These are phyloP conservation scores for Hygrophila difformis DNA, from an alignment of 257 asterid species.

Conservation along the genomic window DNA sequence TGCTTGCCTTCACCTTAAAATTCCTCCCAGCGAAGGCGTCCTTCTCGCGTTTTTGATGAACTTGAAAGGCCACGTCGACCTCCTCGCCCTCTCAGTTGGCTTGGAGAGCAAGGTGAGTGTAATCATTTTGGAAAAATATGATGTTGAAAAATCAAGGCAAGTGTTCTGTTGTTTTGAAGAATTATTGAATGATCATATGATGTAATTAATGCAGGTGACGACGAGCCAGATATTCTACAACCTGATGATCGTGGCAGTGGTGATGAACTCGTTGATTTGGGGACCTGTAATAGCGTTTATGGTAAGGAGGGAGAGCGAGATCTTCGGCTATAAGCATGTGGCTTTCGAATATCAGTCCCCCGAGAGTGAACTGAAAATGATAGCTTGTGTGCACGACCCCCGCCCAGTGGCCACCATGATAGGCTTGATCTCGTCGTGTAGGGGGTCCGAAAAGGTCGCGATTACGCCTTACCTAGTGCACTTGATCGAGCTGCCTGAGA, in stretches of 20 bases:
- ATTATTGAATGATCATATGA: constrained; percentile 2
- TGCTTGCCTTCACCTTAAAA: constrained; percentile 72
- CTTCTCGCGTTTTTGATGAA: constrained; percentile 88
- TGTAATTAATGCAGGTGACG: constrained; percentile 43
- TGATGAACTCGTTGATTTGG: constrained; percentile 74
- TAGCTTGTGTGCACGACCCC: constrained; percentile 79
- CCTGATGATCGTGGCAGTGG: constrained; percentile 68
- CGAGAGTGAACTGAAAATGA: constrained; percentile 61
- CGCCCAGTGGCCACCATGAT: constrained; percentile 84
- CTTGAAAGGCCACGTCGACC: constrained; percentile 91
- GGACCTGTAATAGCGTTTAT: constrained; percentile 74
- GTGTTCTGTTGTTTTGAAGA: too few species aligned
- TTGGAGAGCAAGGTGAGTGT: constrained; percentile 51
- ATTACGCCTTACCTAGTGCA: constrained; percentile 80
- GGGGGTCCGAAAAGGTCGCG: constrained; percentile 50
- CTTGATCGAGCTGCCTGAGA: constrained; percentile 85
- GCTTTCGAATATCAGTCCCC: constrained; percentile 67
- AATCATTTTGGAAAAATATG: too few species aligned
- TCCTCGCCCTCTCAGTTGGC: constrained; percentile 58
- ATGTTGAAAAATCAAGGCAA: too few species aligned
- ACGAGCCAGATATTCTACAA: constrained; percentile 52
- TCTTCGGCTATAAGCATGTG: constrained; percentile 56
- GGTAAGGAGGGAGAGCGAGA: constrained; percentile 71
- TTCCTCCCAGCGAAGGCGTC: constrained; percentile 87
- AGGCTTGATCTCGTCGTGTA: constrained; percentile 66